These are phyloP conservation scores for Phytophthora pisi DNA, from an alignment of 352 stramenopile species.

Conservation along the genomic window DNA sequence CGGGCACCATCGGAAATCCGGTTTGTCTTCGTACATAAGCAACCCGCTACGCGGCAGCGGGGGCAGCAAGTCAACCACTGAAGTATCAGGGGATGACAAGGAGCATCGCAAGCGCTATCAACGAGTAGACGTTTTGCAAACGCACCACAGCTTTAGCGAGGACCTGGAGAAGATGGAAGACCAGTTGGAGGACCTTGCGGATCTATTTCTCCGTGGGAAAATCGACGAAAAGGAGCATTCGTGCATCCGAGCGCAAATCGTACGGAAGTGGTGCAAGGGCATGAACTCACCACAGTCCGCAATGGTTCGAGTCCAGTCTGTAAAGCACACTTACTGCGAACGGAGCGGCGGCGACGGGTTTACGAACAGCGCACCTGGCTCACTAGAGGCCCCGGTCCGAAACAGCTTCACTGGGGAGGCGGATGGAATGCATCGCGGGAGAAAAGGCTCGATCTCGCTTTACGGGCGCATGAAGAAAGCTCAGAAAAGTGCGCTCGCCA, in stretches of 20 bases:
- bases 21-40: conserved; percentile 68
- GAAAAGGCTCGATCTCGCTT: conserved; percentile 57
- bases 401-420: conserved; percentile 29
- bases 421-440: conserved; percentile 25
- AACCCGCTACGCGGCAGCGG: conserved; percentile 56
- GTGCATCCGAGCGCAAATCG: conserved; percentile 84
- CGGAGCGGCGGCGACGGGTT: conserved; percentile 31
- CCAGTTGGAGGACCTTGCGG: conserved; percentile 71
- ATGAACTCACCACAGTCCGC: conserved; percentile 81
- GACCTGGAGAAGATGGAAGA: conserved; percentile 84
- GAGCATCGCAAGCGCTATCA: conserved; percentile 63
- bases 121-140: conserved; percentile 70
- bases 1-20: conserved; percentile 34
- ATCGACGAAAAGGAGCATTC: conserved; percentile 88
- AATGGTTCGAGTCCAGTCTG: conserved; percentile 71
- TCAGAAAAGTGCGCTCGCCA: conserved; percentile 79
- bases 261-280: conserved; percentile 82
- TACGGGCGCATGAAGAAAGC: conserved; percentile 87
- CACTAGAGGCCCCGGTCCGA: conserved; percentile 24
- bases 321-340: conserved; percentile 56
- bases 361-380: conserved; percentile 28
- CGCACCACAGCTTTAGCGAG: conserved; percentile 67
- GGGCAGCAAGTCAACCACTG: conserved; percentile 28
- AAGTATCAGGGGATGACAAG: conserved; percentile 41
- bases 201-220: conserved; percentile 76